phyloP scores from a whole-genome alignment of 1,284 basidiomycete species.

The Phaffia rhodozyma region DNA sequence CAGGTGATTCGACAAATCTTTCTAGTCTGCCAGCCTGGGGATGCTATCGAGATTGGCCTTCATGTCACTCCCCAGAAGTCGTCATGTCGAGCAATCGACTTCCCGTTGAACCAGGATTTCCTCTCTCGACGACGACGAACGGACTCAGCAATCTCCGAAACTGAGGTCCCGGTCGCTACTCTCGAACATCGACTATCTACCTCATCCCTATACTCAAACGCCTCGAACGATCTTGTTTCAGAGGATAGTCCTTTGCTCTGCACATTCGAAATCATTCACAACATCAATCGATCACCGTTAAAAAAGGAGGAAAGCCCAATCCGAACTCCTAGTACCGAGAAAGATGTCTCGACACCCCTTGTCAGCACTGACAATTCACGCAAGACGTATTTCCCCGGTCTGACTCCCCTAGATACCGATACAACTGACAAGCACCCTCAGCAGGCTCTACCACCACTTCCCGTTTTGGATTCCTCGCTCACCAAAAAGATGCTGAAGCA shows the following conservation, averaged over 20 bases:
- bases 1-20: constrained; percentile 78
- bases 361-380: not conserved
- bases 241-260: constrained; percentile 34
- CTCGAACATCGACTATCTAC: constrained; percentile 10
- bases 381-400: not conserved
- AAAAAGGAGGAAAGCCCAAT: constrained; percentile 15
- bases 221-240: constrained; percentile 14
- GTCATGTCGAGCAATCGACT: constrained; percentile 19
- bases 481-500: constrained; percentile 54
- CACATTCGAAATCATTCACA: constrained; percentile 47
- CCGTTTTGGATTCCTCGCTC: constrained; percentile 48
- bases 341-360: not conserved
- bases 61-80: constrained; percentile 43
- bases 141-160: constrained; percentile 18
- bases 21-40: constrained; percentile 51
- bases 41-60: constrained; percentile 82
- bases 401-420: not conserved
- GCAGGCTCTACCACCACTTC: constrained; percentile 20
- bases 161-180: constrained; percentile 20
- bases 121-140: constrained; percentile 20
- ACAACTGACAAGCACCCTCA: not conserved
- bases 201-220: not conserved
- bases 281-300: constrained; percentile 22
- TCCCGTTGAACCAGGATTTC: constrained; percentile 1
- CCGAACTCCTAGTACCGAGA: constrained; percentile 21